Percentiles rank a stretch among this genome's conserved stretches.
These are phyloP conservation scores for apple (Malus domestica) DNA, from an alignment of 306 rosid genomes.

Conservation along the genomic window ASM211411v1 NC_041790.1:31973501-31974000, in stretches of 20 bases:
- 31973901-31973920: conserved; percentile 96
- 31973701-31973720: neutral
- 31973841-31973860: conserved; percentile 94
- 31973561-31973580: neutral
- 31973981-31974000: neutral
- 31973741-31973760: neutral
- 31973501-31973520: neutral
- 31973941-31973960: conserved; percentile 44
- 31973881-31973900: conserved; percentile 94
- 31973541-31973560: neutral
- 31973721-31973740: neutral
- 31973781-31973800: neutral
- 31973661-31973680: neutral
- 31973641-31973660: neutral
- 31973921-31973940: conserved; percentile 81
- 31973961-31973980: neutral
- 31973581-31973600: neutral
- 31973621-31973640: neutral
- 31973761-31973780: neutral
- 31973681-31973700: neutral
- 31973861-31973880: conserved; percentile 99
- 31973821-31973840: conserved; percentile 26
- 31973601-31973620: neutral
- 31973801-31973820: neutral
- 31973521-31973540: neutral